Conservation (phyloP, 1,284 basidiomycete species). For the Boletus putidus region DNA sequence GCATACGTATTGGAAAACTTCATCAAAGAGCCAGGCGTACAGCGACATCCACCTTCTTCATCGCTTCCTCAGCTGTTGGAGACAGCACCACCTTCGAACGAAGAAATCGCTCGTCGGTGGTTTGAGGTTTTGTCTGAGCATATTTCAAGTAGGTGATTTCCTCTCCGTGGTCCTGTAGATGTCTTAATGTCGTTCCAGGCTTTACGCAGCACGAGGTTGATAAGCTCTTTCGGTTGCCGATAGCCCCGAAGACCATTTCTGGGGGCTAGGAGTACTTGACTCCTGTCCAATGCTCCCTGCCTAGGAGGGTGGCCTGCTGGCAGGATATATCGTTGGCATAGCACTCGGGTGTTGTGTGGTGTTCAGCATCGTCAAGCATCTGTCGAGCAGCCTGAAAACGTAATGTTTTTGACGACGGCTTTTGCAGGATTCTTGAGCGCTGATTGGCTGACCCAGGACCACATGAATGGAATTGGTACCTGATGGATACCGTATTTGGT, state of each 20-base stretch:
- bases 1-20: slow-evolving; percentile 47
- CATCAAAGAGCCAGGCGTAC: slow-evolving; percentile 69
- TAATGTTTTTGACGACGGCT: no score
- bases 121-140: slow-evolving; percentile 46
- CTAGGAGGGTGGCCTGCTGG: slow-evolving; percentile 39
- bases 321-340: slow-evolving; percentile 58
- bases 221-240: no score
- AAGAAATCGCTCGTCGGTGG: slow-evolving; percentile 56
- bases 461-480: no score
- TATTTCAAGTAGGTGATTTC: not conserved
- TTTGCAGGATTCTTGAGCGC: no score
- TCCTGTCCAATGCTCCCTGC: no score
- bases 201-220: no score
- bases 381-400: no score
- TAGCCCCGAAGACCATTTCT: no score
- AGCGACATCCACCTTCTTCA: slow-evolving; percentile 66
- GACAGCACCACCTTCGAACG: slow-evolving; percentile 56
- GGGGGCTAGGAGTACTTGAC: no score
- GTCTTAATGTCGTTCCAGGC: not conserved
- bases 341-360: slow-evolving; percentile 46
- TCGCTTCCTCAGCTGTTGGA: slow-evolving; percentile 64
- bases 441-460: no score
- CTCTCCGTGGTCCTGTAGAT: no score
- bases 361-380: slow-evolving; percentile 48
- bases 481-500: no score